These are phyloP conservation scores for Apiospora koreana DNA, from an alignment of 2,329 filamentous ascomycete genomes.

Conservation along the genomic window DNA sequence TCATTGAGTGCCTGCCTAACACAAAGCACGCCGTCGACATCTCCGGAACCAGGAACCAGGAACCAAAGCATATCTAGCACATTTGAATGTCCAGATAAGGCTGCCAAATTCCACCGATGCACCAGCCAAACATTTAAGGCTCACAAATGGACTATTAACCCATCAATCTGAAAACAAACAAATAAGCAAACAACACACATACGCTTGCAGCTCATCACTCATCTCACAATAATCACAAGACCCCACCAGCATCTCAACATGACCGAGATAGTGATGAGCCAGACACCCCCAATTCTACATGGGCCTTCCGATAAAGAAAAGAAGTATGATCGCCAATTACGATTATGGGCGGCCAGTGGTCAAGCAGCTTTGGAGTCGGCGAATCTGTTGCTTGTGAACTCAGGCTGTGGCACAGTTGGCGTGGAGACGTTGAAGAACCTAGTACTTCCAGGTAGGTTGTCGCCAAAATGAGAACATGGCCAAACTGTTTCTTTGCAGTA, in stretches of 20 bases:
- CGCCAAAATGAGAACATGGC: background rate
- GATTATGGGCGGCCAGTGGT: conserved; percentile 91
- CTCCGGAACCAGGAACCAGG: background rate
- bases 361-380: conserved; percentile 89
- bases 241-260: conserved; percentile 28
- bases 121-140: background rate
- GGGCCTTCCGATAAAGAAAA: conserved; percentile 63
- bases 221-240: background rate
- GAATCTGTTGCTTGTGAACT: conserved; percentile 88
- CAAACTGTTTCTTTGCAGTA: background rate
- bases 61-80: background rate
- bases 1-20: background rate
- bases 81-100: background rate
- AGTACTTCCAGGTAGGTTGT: conserved; percentile 72
- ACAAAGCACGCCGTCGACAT: background rate
- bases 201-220: background rate
- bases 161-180: background rate
- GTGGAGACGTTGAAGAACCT: conserved; percentile 95
- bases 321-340: conserved; percentile 93
- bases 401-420: conserved; percentile 81
- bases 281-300: conserved; percentile 50
- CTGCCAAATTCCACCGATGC: background rate
- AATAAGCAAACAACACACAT: background rate
- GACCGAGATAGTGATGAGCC: conserved; percentile 46
- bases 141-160: background rate